These are phyloP conservation scores for Oryza longistaminata DNA, from an alignment of 176 grass and related monocot species.

Conservation along the genomic window DNA sequence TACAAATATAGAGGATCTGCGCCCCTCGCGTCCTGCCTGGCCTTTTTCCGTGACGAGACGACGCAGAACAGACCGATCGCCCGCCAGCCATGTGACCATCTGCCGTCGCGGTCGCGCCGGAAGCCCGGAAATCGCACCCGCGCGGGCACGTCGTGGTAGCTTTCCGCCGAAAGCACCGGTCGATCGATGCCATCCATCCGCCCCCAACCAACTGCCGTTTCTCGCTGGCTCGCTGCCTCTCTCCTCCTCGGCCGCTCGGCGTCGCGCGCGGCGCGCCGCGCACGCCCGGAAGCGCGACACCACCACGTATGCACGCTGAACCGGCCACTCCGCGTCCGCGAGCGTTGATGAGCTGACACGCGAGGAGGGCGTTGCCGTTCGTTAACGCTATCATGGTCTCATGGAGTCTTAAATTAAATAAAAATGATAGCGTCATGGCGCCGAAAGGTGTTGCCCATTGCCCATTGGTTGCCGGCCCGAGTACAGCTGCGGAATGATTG, in stretches of 20 bases:
- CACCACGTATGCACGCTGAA: neutral
- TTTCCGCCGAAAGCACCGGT: conserved; percentile 41
- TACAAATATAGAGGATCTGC: neutral
- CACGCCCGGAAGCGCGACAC: too few species aligned
- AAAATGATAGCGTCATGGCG: neutral
- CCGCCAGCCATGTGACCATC: conserved; percentile 14
- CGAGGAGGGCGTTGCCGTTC: neutral
- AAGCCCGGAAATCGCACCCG: neutral
- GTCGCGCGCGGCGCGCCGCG: neutral
- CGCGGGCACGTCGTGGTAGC: neutral
- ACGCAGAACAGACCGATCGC: neutral
- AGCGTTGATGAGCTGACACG: neutral
- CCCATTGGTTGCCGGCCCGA: neutral
- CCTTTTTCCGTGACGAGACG: conserved; percentile 13
- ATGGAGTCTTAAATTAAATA: neutral
- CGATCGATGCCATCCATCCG: neutral
- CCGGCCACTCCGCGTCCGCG: neutral
- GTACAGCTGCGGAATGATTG: neutral
- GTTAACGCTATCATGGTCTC: neutral
- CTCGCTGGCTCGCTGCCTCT: neutral
- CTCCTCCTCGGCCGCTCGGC: neutral
- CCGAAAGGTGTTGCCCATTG: neutral
- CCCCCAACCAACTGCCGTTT: neutral
- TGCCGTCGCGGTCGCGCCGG: too few species aligned
- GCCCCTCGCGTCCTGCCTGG: neutral